A percentile compares a stretch with the other conserved stretches of the same genome.
These are phyloP conservation scores for Porphyrellus cyaneotinctus DNA, from an alignment of 768 basidiomycete species.

Conservation along the genomic window DNA sequence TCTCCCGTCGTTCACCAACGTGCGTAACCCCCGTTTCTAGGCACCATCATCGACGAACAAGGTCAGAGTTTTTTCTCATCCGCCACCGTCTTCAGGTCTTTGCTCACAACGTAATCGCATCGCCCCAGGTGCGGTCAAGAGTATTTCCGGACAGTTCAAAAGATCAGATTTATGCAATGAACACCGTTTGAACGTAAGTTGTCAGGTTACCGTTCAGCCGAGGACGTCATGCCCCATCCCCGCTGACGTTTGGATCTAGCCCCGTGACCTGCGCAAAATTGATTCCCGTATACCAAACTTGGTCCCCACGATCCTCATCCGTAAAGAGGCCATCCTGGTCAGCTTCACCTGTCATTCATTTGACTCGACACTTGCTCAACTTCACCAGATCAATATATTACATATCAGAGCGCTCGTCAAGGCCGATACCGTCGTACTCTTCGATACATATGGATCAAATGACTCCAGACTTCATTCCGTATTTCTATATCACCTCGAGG, in stretches of 20 bases:
- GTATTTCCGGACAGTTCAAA: constrained; percentile 85
- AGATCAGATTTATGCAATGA: constrained; percentile 85
- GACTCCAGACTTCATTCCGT: constrained; percentile 84
- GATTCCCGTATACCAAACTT: constrained; percentile 93
- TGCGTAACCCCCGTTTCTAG: constrained; percentile 38
- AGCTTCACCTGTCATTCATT: constrained; percentile 25
- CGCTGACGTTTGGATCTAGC: constrained; percentile 44
- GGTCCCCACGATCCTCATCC: constrained; percentile 87
- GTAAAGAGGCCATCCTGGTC: constrained; percentile 85
- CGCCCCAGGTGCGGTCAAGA: constrained; percentile 72
- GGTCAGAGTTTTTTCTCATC: constrained; percentile 43
- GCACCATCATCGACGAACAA: constrained; percentile 82
- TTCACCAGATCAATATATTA: constrained; percentile 76
- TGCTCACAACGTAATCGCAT: constrained; percentile 27
- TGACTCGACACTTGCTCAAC: constrained; percentile 10
- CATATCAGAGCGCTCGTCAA: constrained; percentile 95
- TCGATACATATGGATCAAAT: constrained; percentile 86
- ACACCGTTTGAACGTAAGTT: constrained; percentile 83
- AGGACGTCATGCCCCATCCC: constrained; percentile 17
- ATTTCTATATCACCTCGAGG: constrained; percentile 86
- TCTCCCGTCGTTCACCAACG: constrained; percentile 8
- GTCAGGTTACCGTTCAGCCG: constrained; percentile 11
- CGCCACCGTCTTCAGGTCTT: constrained; percentile 1
- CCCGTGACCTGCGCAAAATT: constrained; percentile 94
- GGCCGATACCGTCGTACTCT: constrained; percentile 85